Base-by-base conservation (phyloP, 805 yeast species). In the Ogataea pini region DNA sequence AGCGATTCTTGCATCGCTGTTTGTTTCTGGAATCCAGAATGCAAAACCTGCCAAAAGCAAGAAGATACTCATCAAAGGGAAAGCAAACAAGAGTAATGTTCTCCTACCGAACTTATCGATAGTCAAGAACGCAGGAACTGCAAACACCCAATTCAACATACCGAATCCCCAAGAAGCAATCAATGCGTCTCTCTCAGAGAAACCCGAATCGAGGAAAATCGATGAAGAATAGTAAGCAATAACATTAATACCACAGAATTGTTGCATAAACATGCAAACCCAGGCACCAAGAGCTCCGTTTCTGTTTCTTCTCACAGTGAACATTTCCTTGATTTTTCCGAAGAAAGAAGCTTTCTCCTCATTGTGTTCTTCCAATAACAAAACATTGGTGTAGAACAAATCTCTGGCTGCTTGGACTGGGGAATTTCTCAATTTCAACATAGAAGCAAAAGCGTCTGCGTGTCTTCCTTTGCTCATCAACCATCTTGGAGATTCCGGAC, bases 81-180 rank as follows among this genome's bases (percentile, higher is more conserved):
- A 83, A 1, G 86, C 79, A 28, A 72, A 57, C 51, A 83, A 67
- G 52, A 83, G 69, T 59, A 82, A 68, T 46, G 75, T 74, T 67
- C 80, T 70, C 66, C 80, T 70, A 50, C 80, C 80, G 51, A 71
- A 61, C 46, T 60, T 62, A 52, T 70, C 74, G 58, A 69, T 56
- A 12, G 60, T 48, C 37, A 51, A 48, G 29, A 60, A 67, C 41
- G 63, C 66, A 28, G 71, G 61, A 41, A 60, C 46, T 1, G 65
- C 62, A 69, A 74, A 56, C 70, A 72, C 43, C 74, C 73, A 44
- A 73, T 76, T 72, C 52, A 61, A 42, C 61, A 60, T 51, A 48
- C 64, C 96, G 58, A 86, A 89, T 4, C 96, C 96, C 81, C 90
- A 79, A 0, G 95, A 86, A 0, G 95, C 95, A 58, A 85, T 69